Percentiles rank a stretch among this genome's conserved stretches.
Conservation (phyloP, 2,329 filamentous ascomycete species). For the Malbranchea zuffiana region DNA sequence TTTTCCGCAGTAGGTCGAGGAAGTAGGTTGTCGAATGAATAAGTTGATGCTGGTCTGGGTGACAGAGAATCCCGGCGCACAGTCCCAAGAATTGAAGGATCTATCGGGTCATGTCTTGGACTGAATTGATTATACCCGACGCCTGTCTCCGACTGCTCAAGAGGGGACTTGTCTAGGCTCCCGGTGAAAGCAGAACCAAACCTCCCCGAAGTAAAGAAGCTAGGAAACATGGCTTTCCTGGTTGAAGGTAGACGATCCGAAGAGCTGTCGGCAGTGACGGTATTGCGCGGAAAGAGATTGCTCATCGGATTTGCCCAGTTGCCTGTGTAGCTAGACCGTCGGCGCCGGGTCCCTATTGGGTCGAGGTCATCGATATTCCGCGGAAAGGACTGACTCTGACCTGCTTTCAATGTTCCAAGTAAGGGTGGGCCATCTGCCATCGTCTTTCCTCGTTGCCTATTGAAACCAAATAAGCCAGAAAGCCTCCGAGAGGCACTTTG, state of each 20-base stretch:
- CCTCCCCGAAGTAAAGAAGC: constrained; percentile 33
- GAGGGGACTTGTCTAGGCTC: constrained; percentile 20
- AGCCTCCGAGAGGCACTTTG: constrained; percentile 44
- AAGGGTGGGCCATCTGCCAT: constrained; percentile 47
- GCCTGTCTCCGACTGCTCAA: constrained; percentile 26
- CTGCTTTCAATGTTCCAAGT: constrained; percentile 47
- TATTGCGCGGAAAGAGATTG: constrained; percentile 35
- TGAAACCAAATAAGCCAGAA: constrained; percentile 46
- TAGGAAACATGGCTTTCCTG: constrained; percentile 31
- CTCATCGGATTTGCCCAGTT: constrained; percentile 44
- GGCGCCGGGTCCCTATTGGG: constrained; percentile 38
- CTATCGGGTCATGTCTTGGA: constrained; percentile 37
- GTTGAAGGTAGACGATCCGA: constrained; percentile 25
- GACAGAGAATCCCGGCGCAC: constrained; percentile 36
- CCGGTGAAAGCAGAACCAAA: constrained; percentile 27
- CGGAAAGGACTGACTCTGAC: constrained; percentile 55
- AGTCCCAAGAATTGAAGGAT: constrained; percentile 35
- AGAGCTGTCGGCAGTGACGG: constrained; percentile 34
- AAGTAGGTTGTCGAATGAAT: constrained; percentile 46
- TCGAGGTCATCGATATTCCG: constrained; percentile 42
- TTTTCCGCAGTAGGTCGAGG: constrained; percentile 71
- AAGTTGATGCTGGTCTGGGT: constrained; percentile 42
- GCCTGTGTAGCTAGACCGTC: constrained; percentile 47
- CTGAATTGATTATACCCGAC: constrained; percentile 39
- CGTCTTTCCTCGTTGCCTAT: constrained; percentile 52